Conservation (phyloP, 2,329 filamentous ascomycete species). For the Penicillium sumatraense region DNA sequence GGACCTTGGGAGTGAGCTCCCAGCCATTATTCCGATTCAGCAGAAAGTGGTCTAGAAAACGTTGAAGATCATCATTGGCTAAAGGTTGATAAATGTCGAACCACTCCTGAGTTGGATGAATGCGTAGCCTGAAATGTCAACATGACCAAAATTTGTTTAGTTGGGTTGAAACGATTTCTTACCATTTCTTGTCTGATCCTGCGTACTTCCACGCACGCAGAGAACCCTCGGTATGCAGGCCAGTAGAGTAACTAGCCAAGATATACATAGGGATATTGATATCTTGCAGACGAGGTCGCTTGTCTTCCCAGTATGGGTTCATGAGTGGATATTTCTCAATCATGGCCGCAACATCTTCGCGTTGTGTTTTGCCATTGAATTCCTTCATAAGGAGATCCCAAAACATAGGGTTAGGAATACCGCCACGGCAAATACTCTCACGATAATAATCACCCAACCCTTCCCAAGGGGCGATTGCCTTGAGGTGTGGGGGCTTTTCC, state of each 20-base stretch:
- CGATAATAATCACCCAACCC: not conserved
- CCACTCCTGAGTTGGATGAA: constrained; percentile 3
- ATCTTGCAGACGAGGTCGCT: not conserved
- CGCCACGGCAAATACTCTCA: constrained; percentile 2
- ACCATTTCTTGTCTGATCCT: constrained; percentile 1
- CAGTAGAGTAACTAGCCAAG: constrained; percentile 6
- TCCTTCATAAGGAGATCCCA: constrained; percentile 2
- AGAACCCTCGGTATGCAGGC: constrained; percentile 2
- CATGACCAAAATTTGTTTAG: too few relatives aligned
- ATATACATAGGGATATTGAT: constrained; percentile 5
- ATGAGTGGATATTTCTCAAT: constrained; percentile 2
- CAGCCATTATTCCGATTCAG: constrained; percentile 48
- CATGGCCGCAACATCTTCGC: constrained; percentile 3
- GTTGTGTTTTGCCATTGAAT: not conserved
- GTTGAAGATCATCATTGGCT: not conserved
- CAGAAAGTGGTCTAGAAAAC: constrained; percentile 52
- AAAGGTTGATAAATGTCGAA: not conserved
- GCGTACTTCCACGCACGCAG: not conserved
- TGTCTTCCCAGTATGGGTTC: constrained; percentile 10
- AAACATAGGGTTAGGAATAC: not conserved
- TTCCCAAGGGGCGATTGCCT: not conserved
- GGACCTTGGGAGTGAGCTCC: constrained; percentile 50
- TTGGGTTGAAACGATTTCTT: too few relatives aligned
- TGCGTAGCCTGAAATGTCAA: constrained; percentile 2
- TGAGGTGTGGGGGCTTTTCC: not conserved